Evolutionary conservation across 306 rosid species (phyloP), one percentile per base, ranked within the genome.

Genomic region (Canavalia gladiata): DNA sequence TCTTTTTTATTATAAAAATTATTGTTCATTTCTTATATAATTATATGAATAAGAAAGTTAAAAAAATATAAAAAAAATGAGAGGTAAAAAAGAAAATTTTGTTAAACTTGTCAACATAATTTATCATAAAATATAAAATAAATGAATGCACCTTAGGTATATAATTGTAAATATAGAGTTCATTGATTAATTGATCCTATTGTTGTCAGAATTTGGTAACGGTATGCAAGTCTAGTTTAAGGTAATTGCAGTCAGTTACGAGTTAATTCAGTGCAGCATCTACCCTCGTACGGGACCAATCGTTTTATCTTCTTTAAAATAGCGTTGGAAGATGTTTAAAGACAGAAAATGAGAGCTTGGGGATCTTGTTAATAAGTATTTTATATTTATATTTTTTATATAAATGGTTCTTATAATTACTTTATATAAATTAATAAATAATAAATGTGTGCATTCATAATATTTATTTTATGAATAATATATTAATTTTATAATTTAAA

Each of bases 201-300:
- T 8, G 33, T 42, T 43, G 43, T 42, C 43, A 68, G 41, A 68
- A 68, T 68, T 68, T 68, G 74, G 28, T 4, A 68, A 51, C 5
- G 10, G 6, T 45, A 29, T 3, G 35, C 37, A 25, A 43, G 33
- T 41, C 34, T 66, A 39, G 51, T 65, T 65, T 65, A 65, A 6
- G 47, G 69, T 13, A 35, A 63, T 11, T 12, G 30, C 30, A 13
- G 30, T 8, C 4, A 33, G 46, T 34, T 34, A 63, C 8, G 25
- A 12, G 37, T 34, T 34, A 35, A 63, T 29, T 63, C 8, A 63
- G 4, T 63, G 68, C 68, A 63, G 30, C 65, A 58, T 25, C 33
- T 25, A 55, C 33, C 33, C 63, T 58, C 41, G 5, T 58, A 58
- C 39, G 39, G 66, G 18, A 35, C 46, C 68, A 12, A 5, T 39